phyloP scores from a whole-genome alignment of 345 rosid genomes.

The Lepidium africanum region DNA sequence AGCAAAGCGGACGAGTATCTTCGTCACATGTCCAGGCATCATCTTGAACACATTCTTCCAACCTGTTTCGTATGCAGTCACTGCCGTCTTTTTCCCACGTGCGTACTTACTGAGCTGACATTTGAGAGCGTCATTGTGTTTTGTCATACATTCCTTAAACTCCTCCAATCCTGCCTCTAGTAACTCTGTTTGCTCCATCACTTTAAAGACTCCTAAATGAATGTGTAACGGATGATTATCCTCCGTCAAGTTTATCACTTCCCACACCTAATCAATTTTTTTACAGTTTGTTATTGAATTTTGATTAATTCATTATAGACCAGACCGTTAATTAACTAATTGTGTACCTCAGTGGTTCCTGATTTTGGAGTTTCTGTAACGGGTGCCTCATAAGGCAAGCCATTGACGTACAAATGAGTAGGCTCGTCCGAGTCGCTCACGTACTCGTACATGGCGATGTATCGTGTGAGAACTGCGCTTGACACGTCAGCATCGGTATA shows the following conservation, averaged over 20 bases:
- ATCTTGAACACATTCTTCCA: constrained; percentile 98
- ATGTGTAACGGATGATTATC: constrained; percentile 91
- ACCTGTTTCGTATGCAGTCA: constrained; percentile 61
- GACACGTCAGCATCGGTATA: constrained; percentile 46
- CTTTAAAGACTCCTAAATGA: constrained; percentile 67
- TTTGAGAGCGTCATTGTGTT: constrained; percentile 49
- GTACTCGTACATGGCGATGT: constrained; percentile 79
- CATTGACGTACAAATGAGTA: constrained; percentile 74
- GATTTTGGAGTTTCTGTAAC: constrained; percentile 64
- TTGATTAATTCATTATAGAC: neutral
- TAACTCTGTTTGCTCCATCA: constrained; percentile 59
- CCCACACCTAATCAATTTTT: constrained; percentile 49
- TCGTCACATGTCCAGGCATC: constrained; percentile 60
- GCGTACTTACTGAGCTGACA: constrained; percentile 51
- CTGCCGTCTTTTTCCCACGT: constrained; percentile 45
- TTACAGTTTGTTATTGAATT: constrained; percentile 17
- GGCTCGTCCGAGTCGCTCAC: constrained; percentile 51
- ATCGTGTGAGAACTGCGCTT: constrained; percentile 40
- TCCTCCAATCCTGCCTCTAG: constrained; percentile 25
- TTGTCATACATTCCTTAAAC: constrained; percentile 65
- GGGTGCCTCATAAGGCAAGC: constrained; percentile 47
- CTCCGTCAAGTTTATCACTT: constrained; percentile 82
- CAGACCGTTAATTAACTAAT: neutral
- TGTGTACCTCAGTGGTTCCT: constrained; percentile 54
- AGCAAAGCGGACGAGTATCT: constrained; percentile 50